Evolutionary conservation across 2,329 filamentous ascomycete genomes (phyloP), one percentile per base, ranked within the genome.

Genomic region (Paraphoma sp.): DNA sequence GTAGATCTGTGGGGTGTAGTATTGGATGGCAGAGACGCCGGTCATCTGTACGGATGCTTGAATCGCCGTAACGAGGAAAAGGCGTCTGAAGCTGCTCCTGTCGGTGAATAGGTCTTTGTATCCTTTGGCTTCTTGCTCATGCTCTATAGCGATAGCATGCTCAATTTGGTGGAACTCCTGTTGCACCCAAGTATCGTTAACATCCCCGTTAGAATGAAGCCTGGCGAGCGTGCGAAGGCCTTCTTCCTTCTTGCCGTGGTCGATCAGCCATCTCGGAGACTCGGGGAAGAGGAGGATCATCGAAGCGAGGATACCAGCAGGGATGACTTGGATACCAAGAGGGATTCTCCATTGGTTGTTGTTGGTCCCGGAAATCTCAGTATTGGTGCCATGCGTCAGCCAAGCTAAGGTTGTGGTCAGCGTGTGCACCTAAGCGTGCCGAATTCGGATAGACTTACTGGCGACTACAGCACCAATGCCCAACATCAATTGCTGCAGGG

Each of bases 401-500:
- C 89, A 92, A 0, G 86, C 83, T 17, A 73, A 18, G 12, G 56
- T 48, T 10, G 38, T 14, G 52, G 47, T 53, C 42, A 30, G n/a
- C 8, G 23, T 23, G 23, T 23, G 23, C 23, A 23, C 23, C 2
- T 23, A 23, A 23, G 23, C 2, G 23, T 23, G 17, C 10, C 4
- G n/a, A 44, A n/a, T 18, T 36, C 14, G 6, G 33, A 36, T 6
- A 10, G 14, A 45, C 48, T 44, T 31, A 51, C 40, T 51, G 17
- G 90, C 90, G 17, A 87, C 77, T 1, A 93, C 82, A 9, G 89
- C 80, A 48, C 90, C 90, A 33, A 93, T 84, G 1, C 89, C 90
- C 42, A 93, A 74, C 89, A 92, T 92, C 67, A 92, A 92, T 67
- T 92, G 90, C 72, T 92, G 90, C 7, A 93, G 79, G 23, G 85